Evolutionary conservation across 371 early-diverging fungal genomes (phyloP).

Genomic region (Vittaforma corneae): DNA sequence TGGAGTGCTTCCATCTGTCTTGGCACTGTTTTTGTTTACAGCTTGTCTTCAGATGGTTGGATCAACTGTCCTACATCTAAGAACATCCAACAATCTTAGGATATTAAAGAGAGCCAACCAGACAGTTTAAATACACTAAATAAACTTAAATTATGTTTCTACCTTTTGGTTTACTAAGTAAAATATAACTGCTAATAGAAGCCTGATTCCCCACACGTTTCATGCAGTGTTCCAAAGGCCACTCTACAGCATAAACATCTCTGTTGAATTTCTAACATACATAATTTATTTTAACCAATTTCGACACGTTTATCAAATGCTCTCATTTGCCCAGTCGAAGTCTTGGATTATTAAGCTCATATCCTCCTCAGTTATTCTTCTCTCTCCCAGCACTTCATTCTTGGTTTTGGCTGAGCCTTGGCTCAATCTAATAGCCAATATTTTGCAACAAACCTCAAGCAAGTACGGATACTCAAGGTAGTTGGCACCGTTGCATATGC

Average conservation of each 20-base stretch:
- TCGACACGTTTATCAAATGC: neutral
- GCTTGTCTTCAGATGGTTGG: slow-evolving; percentile 16
- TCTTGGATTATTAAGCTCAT: neutral
- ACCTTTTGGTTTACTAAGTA: no score
- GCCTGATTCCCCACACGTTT: no score
- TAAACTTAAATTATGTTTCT: no score
- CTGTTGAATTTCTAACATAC: no score
- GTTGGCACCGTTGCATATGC: slow-evolving; percentile 47
- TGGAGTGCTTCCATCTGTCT: no score
- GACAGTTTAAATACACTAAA: no score
- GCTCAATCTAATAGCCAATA: slow-evolving; percentile 21
- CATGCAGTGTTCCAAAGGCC: no score
- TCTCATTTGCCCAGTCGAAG: neutral
- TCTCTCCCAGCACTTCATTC: neutral
- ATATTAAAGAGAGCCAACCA: no score
- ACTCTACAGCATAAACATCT: no score
- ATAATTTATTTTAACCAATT: no score
- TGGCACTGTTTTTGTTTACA: no score
- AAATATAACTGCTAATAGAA: no score
- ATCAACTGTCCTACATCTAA: slow-evolving; percentile 15
- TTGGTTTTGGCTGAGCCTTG: neutral
- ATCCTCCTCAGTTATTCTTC: neutral
- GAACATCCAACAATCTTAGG: slow-evolving; percentile 33
- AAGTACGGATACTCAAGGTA: slow-evolving; percentile 53
- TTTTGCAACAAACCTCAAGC: slow-evolving; percentile 55